Conservation (phyloP, 73 alveolate species). For the Tetrahymena thermophila region DNA sequence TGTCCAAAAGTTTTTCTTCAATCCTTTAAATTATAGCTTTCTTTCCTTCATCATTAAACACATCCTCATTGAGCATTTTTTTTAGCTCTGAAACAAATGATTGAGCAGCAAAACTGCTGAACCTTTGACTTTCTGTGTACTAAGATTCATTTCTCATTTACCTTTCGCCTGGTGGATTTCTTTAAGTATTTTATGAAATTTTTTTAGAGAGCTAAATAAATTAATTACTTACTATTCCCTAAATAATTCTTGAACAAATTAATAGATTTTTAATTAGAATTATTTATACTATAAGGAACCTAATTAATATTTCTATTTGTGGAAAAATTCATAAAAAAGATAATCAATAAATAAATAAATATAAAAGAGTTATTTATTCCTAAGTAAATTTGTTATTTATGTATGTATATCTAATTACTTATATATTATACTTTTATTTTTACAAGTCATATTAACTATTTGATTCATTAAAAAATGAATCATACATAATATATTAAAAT, state of each 20-base stretch:
- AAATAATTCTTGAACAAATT: too few relatives aligned
- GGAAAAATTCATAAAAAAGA: too few relatives aligned
- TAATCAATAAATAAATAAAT: too few relatives aligned
- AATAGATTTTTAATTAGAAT: not conserved
- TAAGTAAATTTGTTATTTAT: too few relatives aligned
- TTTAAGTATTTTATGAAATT: not conserved
- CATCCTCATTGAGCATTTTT: not conserved
- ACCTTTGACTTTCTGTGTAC: not conserved
- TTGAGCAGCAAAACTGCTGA: not conserved
- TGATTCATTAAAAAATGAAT: too few relatives aligned
- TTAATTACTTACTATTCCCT: not conserved
- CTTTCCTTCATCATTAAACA: not conserved
- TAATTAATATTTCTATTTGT: not conserved
- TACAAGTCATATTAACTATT: too few relatives aligned
- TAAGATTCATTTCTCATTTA: not conserved
- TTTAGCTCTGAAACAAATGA: not conserved
- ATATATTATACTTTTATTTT: too few relatives aligned
- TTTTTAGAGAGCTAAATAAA: not conserved
- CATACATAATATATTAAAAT: too few relatives aligned
- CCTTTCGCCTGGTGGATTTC: not conserved
- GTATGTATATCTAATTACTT: too few relatives aligned
- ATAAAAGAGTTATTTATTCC: too few relatives aligned
- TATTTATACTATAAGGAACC: not conserved
- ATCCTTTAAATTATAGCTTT: not conserved
- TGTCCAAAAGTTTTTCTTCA: not conserved